Evolutionary conservation across 495 filamentous ascomycete genomes (phyloP).

Genomic region (Penicillium cataractarum): DNA sequence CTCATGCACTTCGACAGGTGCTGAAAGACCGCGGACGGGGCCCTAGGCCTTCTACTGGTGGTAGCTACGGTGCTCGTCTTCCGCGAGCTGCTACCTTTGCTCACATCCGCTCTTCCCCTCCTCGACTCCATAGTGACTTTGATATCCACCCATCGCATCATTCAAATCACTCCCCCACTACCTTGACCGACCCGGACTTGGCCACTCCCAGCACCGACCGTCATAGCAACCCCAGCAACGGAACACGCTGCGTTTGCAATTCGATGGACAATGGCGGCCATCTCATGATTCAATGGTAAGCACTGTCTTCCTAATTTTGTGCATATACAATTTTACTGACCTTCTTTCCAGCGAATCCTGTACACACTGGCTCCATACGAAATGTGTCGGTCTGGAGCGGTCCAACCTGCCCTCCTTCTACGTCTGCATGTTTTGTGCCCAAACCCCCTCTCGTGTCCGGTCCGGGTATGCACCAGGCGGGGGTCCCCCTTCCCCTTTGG

Average conservation of each 20-base stretch:
- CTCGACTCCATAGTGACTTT: conserved; percentile 44
- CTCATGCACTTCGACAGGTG: conserved; percentile 72
- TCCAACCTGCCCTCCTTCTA: conserved; percentile 71
- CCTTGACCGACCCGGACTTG: conserved; percentile 66
- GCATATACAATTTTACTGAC: not conserved
- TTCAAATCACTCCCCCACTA: conserved; percentile 64
- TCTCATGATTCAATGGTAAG: conserved; percentile 85
- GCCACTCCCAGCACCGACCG: conserved; percentile 67
- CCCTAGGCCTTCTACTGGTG: conserved; percentile 40
- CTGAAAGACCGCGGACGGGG: conserved; percentile 64
- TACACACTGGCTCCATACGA: conserved; percentile 80
- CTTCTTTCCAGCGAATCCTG: conserved; percentile 70
- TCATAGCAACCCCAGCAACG: conserved; percentile 56
- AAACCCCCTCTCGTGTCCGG: conserved; percentile 70
- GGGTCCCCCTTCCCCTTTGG: conserved; percentile 60
- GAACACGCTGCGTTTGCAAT: conserved; percentile 75
- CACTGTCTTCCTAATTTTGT: conserved; percentile 8
- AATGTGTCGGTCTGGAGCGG: conserved; percentile 72
- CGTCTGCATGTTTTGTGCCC: conserved; percentile 78
- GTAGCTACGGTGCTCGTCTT: conserved; percentile 34
- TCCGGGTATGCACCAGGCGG: conserved; percentile 52
- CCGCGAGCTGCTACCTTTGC: conserved; percentile 40
- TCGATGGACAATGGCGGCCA: conserved; percentile 65
- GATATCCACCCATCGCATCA: conserved; percentile 42
- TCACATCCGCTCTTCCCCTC: conserved; percentile 49